Evolutionary conservation across 164 flowering plant genomes (phyloP), one percentile per base, ranked within the genome.

Genomic region (Aristolochia contorta): DNA sequence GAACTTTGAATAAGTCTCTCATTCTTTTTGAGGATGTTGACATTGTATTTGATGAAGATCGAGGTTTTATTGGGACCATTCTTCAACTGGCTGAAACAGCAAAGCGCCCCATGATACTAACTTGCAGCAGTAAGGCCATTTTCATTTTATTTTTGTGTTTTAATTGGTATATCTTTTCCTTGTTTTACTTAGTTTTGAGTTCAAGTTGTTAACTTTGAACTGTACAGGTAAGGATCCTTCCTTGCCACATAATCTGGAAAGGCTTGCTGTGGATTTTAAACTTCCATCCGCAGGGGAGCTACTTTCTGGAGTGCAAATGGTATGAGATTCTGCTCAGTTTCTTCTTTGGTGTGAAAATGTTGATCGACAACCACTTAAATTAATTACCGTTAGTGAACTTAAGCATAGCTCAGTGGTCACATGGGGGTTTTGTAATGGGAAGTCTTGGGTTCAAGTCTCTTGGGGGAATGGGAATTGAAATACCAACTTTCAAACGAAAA

Each of bases 21-120:
- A 78, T 94, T 74, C 91, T 94, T 51, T 84, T 94, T 67, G 99
- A 94, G 80, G 99, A 94, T 75, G 95, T 90, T 65, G 99, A 94
- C 81, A 77, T 75, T 43, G 64, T 67, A 69, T 80, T 86, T 66
- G 67, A 63, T 71, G 97, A 91, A 73, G 99, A 94, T 68, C 91
- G 85, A 68, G 99, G 99, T 27, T 79, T 91, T 61, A 67, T 87
- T 67, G 62, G 80, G 59, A 80, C 91, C 21, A 76, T 94, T 57
- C 81, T 80, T 53, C 87, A 82, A 60, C 85, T 94, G 64, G 92
- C 96, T 52, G 81, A 83, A 68, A 84, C 81, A 53, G 89, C 88
- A 64, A 91, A 86, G 77, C 80, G 91, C 56, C 99, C 99, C 18
- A 85, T 91, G 60, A 80, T 94, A 66, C 79, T 91, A 68, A 94